Conservation (phyloP, 805 yeast species). For the Candida koratica region DNA sequence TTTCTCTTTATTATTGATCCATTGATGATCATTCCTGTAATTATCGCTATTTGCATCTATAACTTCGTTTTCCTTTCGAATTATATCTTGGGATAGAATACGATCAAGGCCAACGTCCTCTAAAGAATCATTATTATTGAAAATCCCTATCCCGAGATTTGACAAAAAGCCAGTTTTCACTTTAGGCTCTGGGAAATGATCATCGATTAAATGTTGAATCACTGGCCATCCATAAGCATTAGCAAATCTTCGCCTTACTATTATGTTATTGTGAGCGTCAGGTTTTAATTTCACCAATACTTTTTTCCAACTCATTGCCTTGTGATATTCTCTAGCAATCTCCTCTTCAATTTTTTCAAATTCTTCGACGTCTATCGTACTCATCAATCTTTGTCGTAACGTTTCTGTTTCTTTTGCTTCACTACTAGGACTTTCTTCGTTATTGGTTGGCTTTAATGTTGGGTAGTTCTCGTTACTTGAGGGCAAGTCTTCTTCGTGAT, state of each 20-base stretch:
- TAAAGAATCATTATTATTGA: constrained; percentile 19
- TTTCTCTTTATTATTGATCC: constrained; percentile 48
- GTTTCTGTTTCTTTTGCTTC: constrained; percentile 8
- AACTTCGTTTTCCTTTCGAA: constrained; percentile 32
- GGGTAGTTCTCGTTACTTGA: neutral
- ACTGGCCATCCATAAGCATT: constrained; percentile 97
- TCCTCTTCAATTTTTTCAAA: constrained; percentile 61
- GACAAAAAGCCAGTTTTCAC: constrained; percentile 11
- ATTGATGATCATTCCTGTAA: constrained; percentile 30
- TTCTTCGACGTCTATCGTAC: constrained; percentile 26
- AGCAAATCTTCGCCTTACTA: constrained; percentile 82
- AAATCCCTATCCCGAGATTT: constrained; percentile 7
- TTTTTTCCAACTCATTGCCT: constrained; percentile 82
- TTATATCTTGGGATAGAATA: constrained; percentile 33
- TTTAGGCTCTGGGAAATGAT: constrained; percentile 47
- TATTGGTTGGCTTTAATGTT: neutral
- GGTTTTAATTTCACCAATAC: constrained; percentile 82
- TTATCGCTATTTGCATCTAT: constrained; percentile 22
- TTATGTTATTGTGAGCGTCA: constrained; percentile 92
- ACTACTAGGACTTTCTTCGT: neutral
- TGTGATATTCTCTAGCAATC: constrained; percentile 87
- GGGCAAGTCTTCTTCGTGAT: constrained; percentile 28
- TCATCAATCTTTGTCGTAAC: constrained; percentile 20
- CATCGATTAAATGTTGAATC: constrained; percentile 70
- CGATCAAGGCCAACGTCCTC: constrained; percentile 25